phyloP scores from a whole-genome alignment of 257 asterid genomes.

The Ilex asprella region DNA sequence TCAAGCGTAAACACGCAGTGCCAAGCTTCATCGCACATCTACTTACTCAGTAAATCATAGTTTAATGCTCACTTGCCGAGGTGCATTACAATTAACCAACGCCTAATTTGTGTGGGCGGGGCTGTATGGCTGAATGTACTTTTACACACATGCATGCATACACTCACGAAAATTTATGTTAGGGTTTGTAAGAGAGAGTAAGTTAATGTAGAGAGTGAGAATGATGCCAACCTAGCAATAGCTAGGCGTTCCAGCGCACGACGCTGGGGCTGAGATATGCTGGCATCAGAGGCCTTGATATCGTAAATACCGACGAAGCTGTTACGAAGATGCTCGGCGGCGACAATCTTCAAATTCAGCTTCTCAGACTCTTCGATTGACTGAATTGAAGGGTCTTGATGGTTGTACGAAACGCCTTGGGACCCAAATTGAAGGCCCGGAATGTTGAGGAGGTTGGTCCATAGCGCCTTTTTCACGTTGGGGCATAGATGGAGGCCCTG shows the following conservation, averaged over 20 bases:
- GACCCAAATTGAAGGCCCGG: constrained; percentile 55
- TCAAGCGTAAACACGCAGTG: too few relatives aligned
- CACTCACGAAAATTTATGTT: not conserved
- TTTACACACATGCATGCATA: not conserved
- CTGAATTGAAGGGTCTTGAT: constrained; percentile 24
- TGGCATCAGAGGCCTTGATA: constrained; percentile 39
- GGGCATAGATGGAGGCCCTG: constrained; percentile 51
- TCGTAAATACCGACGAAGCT: constrained; percentile 75
- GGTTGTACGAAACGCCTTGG: constrained; percentile 16
- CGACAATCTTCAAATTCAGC: constrained; percentile 49
- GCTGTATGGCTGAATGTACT: not conserved
- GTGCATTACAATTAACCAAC: too few relatives aligned
- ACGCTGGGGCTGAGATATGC: constrained; percentile 41
- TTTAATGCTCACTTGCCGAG: too few relatives aligned
- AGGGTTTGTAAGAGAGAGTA: not conserved
- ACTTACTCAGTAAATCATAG: too few relatives aligned
- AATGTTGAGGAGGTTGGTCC: constrained; percentile 61
- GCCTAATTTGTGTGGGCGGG: too few relatives aligned
- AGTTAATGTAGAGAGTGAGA: not conserved
- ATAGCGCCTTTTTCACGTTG: constrained; percentile 55
- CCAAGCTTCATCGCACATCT: too few relatives aligned
- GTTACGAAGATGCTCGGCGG: constrained; percentile 60
- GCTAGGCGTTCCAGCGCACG: constrained; percentile 68
- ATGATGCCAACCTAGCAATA: constrained; percentile 50
- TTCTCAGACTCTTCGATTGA: constrained; percentile 48